Conservation (phyloP, 2,329 filamentous ascomycete genomes). For the Pseudogymnoascus sp. region DNA sequence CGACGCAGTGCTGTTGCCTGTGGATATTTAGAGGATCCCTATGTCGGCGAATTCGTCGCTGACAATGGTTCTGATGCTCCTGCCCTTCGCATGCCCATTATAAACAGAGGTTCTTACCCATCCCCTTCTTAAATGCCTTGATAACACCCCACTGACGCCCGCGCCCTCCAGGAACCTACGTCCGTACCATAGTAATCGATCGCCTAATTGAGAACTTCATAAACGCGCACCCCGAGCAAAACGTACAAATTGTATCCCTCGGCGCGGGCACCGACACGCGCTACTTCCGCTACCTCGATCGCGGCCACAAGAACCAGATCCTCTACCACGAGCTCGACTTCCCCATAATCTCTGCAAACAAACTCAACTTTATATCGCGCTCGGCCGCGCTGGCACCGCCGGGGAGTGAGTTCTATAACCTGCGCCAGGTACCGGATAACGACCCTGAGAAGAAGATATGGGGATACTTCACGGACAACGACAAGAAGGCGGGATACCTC, state of each 20-base stretch:
- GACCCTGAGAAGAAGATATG: neutral
- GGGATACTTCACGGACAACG: neutral
- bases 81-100: constrained; percentile 71
- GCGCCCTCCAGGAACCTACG: constrained; percentile 68
- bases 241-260: constrained; percentile 75
- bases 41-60: constrained; percentile 61
- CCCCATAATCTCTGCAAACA: constrained; percentile 59
- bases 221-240: constrained; percentile 29
- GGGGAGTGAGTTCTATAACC: constrained; percentile 22
- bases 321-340: constrained; percentile 94
- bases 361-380: constrained; percentile 17
- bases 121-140: constrained; percentile 9
- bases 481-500: constrained; percentile 31
- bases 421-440: constrained; percentile 14
- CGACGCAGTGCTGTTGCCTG: constrained; percentile 79
- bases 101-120: constrained; percentile 68
- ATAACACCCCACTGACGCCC: constrained; percentile 11
- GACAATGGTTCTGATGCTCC: constrained; percentile 34
- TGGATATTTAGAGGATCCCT: constrained; percentile 78
- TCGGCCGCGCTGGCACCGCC: constrained; percentile 12
- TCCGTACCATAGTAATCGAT: constrained; percentile 78
- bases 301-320: constrained; percentile 31
- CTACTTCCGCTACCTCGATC: constrained; percentile 50
- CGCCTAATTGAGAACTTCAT: constrained; percentile 67
- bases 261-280: constrained; percentile 92